Evolutionary conservation across 306 rosid species (phyloP).

Genomic region (Glycine soja): DNA sequence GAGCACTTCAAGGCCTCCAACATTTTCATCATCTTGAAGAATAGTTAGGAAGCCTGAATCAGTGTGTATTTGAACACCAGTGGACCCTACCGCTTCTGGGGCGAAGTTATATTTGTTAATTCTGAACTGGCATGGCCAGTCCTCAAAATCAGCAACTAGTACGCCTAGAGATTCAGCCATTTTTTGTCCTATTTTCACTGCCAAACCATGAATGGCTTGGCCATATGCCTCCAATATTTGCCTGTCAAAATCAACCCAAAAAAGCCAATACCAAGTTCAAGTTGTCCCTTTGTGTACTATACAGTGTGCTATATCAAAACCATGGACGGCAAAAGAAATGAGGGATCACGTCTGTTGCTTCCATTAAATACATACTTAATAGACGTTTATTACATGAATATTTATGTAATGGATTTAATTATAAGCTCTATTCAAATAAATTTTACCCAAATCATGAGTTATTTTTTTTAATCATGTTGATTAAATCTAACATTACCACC

Average conservation of each 20-base stretch:
- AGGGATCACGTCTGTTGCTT: too few species aligned
- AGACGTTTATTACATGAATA: too few species aligned
- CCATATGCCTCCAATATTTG: constrained; percentile 49
- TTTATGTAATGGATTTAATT: too few species aligned
- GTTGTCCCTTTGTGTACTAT: too few species aligned
- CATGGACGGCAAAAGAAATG: too few species aligned
- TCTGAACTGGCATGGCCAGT: constrained; percentile 63
- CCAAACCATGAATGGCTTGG: constrained; percentile 53
- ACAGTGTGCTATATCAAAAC: too few species aligned
- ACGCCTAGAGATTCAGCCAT: constrained; percentile 60
- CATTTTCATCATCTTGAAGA: constrained; percentile 75
- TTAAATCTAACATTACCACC: not conserved
- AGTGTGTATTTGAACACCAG: constrained; percentile 61
- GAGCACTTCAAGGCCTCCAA: constrained; percentile 71
- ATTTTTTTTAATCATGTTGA: not conserved
- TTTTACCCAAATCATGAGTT: too few species aligned
- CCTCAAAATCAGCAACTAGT: constrained; percentile 44
- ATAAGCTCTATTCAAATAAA: too few species aligned
- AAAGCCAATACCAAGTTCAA: too few species aligned
- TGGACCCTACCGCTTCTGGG: constrained; percentile 57
- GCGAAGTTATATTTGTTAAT: constrained; percentile 68
- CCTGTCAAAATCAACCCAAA: constrained; percentile 15
- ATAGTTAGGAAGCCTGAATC: constrained; percentile 66
- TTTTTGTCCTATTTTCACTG: constrained; percentile 50
- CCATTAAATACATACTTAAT: too few species aligned